Conservation (phyloP, 768 basidiomycete species). For the Russula virescens region DNA sequence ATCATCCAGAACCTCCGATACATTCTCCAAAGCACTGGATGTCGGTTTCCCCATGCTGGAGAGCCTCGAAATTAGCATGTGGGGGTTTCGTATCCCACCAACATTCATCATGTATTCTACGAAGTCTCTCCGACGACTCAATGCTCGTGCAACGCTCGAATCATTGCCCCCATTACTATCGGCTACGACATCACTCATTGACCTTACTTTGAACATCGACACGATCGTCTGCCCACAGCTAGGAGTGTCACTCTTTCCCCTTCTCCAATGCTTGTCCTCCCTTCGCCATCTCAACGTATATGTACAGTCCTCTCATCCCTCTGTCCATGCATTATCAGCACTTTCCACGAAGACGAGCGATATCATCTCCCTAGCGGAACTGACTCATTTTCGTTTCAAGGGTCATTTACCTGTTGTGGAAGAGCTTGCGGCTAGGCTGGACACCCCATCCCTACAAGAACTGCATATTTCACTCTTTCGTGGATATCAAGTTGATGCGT, state of each 20-base stretch:
- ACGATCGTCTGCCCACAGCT: not conserved
- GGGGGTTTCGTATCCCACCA: not conserved
- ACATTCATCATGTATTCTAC: too few species aligned
- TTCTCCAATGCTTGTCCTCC: not conserved
- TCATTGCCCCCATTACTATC: not conserved
- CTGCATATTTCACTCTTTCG: too few species aligned
- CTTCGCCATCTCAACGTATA: not conserved
- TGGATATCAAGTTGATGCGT: too few species aligned
- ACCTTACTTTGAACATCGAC: not conserved
- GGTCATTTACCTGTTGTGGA: not conserved
- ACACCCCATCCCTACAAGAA: too few species aligned
- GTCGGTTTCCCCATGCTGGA: too few species aligned
- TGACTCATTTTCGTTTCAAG: not conserved
- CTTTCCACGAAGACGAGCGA: too few species aligned
- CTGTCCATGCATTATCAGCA: too few species aligned
- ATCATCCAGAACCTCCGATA: too few species aligned
- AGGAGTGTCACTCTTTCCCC: not conserved
- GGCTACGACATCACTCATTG: not conserved
- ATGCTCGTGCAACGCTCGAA: too few species aligned
- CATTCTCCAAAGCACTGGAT: too few species aligned
- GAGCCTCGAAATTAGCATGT: not conserved
- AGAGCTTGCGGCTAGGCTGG: not conserved
- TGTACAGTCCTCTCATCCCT: too few species aligned
- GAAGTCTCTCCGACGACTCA: not conserved
- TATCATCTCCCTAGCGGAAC: too few species aligned